These are phyloP conservation scores for Diutina rugosa DNA, from an alignment of 1,139 yeast genomes.

Conservation along the genomic window DNA sequence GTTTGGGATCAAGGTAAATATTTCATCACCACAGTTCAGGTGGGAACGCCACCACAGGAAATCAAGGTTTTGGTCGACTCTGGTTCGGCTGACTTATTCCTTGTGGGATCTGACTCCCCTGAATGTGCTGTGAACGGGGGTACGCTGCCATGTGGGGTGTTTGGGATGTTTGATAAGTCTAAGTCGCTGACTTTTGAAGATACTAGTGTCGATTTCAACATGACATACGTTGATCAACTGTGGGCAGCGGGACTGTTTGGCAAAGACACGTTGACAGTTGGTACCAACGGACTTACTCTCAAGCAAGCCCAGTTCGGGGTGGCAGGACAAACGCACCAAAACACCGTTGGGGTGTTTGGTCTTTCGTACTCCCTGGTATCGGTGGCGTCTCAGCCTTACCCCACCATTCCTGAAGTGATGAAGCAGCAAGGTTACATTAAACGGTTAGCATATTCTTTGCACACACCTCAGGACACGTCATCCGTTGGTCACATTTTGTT, in stretches of 20 bases:
- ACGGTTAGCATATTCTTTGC: constrained; percentile 39
- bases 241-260: not conserved
- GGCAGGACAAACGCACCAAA: constrained; percentile 38
- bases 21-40: not conserved
- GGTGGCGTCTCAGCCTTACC: constrained; percentile 9
- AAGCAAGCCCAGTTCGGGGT: constrained; percentile 28
- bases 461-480: constrained; percentile 20
- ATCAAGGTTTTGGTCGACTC: not conserved
- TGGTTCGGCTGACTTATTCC: not conserved
- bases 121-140: constrained; percentile 9
- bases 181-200: constrained; percentile 5
- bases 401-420: constrained; percentile 24
- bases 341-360: constrained; percentile 44
- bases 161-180: constrained; percentile 29
- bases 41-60: not conserved
- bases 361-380: not conserved
- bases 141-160: constrained; percentile 17
- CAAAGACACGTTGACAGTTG: constrained; percentile 3
- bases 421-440: constrained; percentile 34
- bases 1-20: not conserved
- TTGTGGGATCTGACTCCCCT: not conserved
- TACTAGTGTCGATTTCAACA: not conserved
- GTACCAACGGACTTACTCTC: not conserved
- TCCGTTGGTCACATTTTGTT: constrained; percentile 34
- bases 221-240: not conserved